phyloP scores from a whole-genome alignment of 257 asterid species.

The Penstemon newberryi region DNA sequence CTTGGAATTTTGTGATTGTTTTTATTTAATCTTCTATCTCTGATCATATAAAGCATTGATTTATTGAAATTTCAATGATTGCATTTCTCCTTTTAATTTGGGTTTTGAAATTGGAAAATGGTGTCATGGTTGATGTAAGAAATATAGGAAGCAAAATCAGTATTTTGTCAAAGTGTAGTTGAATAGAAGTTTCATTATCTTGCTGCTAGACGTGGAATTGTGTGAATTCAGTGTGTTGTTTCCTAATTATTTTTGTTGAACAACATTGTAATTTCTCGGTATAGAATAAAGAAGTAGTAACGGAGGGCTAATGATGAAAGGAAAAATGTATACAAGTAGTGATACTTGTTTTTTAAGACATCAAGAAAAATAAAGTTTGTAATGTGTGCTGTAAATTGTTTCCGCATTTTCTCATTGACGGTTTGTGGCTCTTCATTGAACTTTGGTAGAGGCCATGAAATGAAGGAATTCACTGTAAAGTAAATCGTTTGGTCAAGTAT shows the following conservation, averaged over 20 bases:
- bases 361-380: conserved; percentile 19
- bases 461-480: not conserved
- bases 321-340: conserved; percentile 3
- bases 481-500: not conserved
- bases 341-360: conserved; percentile 2
- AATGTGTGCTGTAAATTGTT: conserved; percentile 17
- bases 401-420: conserved; percentile 15
- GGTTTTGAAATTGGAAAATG: not conserved
- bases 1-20: not conserved
- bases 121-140: not conserved
- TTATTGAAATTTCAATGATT: conserved; percentile 2
- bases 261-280: conserved; percentile 9
- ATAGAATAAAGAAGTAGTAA: conserved; percentile 8
- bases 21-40: not conserved
- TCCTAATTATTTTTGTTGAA: not conserved
- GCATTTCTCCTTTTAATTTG: conserved; percentile 1
- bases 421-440: conserved; percentile 18
- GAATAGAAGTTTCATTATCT: not conserved
- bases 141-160: not conserved
- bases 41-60: not conserved
- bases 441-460: not conserved
- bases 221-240: not conserved
- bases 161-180: not conserved
- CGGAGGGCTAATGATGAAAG: not conserved
- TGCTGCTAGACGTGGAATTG: not conserved